These are phyloP conservation scores for Eucalyptus polyanthemos DNA, from an alignment of 345 rosid genomes.

Conservation along the genomic window DNA sequence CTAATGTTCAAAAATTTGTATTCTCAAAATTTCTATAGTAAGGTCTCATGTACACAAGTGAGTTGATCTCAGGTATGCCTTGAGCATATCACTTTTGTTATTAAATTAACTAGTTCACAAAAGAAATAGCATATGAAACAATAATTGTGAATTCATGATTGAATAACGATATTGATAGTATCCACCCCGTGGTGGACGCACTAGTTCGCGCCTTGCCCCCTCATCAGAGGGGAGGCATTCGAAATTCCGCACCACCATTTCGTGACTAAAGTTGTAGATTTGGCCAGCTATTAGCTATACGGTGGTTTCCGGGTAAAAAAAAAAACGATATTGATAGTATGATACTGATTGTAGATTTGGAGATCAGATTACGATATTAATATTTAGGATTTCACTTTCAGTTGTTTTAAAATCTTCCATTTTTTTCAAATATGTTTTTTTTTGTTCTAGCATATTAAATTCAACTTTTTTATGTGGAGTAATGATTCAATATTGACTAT, in stretches of 20 bases:
- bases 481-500: neutral
- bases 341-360: neutral
- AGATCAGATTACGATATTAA: neutral
- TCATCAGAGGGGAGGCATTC: too few species aligned
- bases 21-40: neutral
- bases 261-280: too few species aligned
- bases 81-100: neutral
- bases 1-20: neutral
- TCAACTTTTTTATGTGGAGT: neutral
- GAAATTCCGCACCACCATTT: too few species aligned
- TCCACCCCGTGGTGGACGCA: too few species aligned
- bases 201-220: too few species aligned
- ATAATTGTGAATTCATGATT: neutral
- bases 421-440: neutral
- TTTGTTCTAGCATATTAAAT: neutral
- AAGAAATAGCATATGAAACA: neutral
- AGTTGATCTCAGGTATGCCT: neutral
- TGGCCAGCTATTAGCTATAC: too few species aligned
- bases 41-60: neutral
- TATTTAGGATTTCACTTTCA: neutral
- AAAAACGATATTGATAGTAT: too few species aligned
- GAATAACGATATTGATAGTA: neutral
- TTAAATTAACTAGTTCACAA: neutral
- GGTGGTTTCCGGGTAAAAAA: too few species aligned
- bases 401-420: neutral